phyloP scores from a whole-genome alignment of 2,329 filamentous ascomycete species.

The Exserohilum rostratum region DNA sequence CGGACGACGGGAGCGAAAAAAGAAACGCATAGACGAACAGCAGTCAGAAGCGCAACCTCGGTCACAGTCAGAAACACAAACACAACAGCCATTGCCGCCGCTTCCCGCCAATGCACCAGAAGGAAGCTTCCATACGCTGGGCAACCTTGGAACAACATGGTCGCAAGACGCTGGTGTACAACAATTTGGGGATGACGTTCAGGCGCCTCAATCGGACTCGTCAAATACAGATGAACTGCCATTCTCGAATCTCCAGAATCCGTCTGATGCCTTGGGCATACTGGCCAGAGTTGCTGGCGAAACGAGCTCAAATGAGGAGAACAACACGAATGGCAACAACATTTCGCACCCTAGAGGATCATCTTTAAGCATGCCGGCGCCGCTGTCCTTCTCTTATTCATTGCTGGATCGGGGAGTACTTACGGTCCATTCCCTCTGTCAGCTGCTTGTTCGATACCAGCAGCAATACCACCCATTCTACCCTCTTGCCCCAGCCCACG shows the following conservation, averaged over 20 bases:
- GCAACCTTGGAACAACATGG: constrained; percentile 49
- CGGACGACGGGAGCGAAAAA: constrained; percentile 63
- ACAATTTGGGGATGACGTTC: constrained; percentile 27
- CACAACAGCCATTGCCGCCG: constrained; percentile 27
- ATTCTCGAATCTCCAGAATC: constrained; percentile 56
- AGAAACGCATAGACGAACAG: constrained; percentile 37
- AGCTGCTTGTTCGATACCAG: constrained; percentile 64
- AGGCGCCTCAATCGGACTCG: constrained; percentile 37
- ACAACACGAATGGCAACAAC: constrained; percentile 14
- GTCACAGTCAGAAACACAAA: constrained; percentile 8
- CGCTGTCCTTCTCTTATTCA: constrained; percentile 52
- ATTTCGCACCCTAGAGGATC: constrained; percentile 21
- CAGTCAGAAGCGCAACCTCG: constrained; percentile 3
- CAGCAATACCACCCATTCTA: constrained; percentile 73
- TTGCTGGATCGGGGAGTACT: constrained; percentile 52
- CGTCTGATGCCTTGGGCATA: constrained; percentile 57
- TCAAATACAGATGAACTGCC: constrained; percentile 43
- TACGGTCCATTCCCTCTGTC: constrained; percentile 56
- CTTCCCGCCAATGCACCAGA: constrained; percentile 40
- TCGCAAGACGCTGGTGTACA: constrained; percentile 28
- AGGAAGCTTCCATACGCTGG: constrained; percentile 43
- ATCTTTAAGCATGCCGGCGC: constrained; percentile 21
- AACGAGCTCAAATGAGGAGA: constrained; percentile 40
- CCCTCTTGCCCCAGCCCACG: constrained; percentile 67
- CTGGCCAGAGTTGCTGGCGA: constrained; percentile 54